A percentile compares a stretch with the other conserved stretches of the same genome.
phyloP scores from a whole-genome alignment of 2,329 filamentous ascomycete species.

The Alternaria triticimaculans region DNA sequence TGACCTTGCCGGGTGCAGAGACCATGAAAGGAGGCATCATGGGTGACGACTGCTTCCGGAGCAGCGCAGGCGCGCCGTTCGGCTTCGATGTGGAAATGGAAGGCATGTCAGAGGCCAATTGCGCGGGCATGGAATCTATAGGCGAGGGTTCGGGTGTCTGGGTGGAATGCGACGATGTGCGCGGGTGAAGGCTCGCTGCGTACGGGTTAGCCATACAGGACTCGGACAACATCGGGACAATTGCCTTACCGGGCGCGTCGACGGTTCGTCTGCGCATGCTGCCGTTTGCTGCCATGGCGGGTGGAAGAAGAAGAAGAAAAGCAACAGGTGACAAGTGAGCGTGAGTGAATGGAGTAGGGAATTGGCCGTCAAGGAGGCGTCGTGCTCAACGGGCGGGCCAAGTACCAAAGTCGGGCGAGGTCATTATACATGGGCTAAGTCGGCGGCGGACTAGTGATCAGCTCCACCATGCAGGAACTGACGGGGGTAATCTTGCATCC shows the following conservation, averaged over 20 bases:
- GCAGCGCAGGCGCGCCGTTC: conserved; percentile 26
- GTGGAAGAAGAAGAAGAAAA: neutral
- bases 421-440: conserved; percentile 20
- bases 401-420: conserved; percentile 15
- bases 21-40: conserved; percentile 94
- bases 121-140: conserved; percentile 36
- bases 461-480: conserved; percentile 27
- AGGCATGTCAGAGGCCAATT: conserved; percentile 33
- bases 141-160: conserved; percentile 38
- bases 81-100: conserved; percentile 14
- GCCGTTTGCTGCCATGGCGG: conserved; percentile 34
- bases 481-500: conserved; percentile 12
- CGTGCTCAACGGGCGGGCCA: neutral
- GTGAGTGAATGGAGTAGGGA: neutral
- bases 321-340: neutral
- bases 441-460: conserved; percentile 15
- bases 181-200: conserved; percentile 30
- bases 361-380: conserved; percentile 17
- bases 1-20: conserved; percentile 96
- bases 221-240: neutral
- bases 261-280: conserved; percentile 31
- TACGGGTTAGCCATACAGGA: conserved; percentile 18
- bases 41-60: conserved; percentile 57
- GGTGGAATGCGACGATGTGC: conserved; percentile 32
- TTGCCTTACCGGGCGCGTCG: conserved; percentile 31